These are phyloP conservation scores for Argentina anserina DNA, from an alignment of 306 rosid species.

Conservation along the genomic window DNA sequence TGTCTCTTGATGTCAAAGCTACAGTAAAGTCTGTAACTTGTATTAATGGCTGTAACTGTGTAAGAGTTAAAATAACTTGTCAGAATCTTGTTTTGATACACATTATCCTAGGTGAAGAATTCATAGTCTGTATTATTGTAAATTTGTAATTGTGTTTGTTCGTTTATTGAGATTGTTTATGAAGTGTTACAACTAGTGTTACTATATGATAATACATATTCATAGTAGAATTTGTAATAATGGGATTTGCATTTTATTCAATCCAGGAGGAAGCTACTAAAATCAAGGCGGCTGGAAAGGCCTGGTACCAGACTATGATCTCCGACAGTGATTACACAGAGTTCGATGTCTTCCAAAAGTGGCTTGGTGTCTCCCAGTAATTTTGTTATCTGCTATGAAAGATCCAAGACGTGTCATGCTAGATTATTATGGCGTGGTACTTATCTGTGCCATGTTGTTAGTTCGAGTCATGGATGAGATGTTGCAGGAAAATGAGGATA, in stretches of 20 bases:
- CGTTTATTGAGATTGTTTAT: not conserved
- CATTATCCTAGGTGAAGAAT: not conserved
- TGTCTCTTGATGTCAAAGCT: not conserved
- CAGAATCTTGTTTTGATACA: not conserved
- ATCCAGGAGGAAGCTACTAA: constrained; percentile 67
- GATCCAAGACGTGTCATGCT: constrained; percentile 26
- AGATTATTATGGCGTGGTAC: constrained; percentile 18
- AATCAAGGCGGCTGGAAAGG: constrained; percentile 74
- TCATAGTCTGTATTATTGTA: not conserved
- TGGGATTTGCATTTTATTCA: not conserved
- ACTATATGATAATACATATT: not conserved
- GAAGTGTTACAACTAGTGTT: not conserved
- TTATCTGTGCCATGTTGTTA: constrained; percentile 21
- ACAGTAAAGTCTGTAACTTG: not conserved
- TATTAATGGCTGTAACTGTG: not conserved
- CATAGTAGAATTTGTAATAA: not conserved
- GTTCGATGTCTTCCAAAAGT: constrained; percentile 72
- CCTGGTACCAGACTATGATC: constrained; percentile 80
- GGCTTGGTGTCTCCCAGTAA: constrained; percentile 81
- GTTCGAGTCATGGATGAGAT: constrained; percentile 28
- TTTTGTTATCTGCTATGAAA: constrained; percentile 8
- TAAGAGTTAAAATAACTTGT: not conserved
- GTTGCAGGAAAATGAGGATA: constrained; percentile 21
- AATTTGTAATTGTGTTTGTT: not conserved
- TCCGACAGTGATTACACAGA: constrained; percentile 82